Conservation (phyloP, 257 asterid species). For the Solanum arcanum region DNA sequence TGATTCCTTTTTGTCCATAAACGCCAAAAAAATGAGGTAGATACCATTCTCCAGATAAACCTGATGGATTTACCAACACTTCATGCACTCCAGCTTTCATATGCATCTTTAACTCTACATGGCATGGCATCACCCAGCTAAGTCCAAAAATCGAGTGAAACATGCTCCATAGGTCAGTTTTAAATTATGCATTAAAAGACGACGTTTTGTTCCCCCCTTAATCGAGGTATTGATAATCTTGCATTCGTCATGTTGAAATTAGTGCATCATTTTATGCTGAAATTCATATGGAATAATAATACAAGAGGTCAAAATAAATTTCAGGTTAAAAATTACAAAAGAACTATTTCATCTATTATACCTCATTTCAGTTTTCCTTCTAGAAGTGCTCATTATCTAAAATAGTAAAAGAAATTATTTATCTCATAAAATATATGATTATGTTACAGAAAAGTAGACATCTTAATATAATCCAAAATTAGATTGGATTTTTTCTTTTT, state of each 20-base stretch:
- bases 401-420: neutral
- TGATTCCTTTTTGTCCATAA: neutral
- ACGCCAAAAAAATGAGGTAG: neutral
- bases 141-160: neutral
- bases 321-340: neutral
- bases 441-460: neutral
- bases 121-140: neutral
- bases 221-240: neutral
- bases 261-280: neutral
- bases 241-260: neutral
- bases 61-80: neutral
- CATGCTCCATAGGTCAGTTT: neutral
- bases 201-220: neutral
- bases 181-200: neutral
- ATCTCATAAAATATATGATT: neutral
- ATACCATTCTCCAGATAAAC: neutral
- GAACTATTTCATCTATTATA: neutral
- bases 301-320: neutral
- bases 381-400: neutral
- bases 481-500: neutral
- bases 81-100: neutral
- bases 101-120: neutral
- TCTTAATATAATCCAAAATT: neutral
- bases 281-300: neutral
- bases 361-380: neutral